Evolutionary conservation across 1,284 basidiomycete genomes (phyloP).

Genomic region (Phenoliferia sp.): DNA sequence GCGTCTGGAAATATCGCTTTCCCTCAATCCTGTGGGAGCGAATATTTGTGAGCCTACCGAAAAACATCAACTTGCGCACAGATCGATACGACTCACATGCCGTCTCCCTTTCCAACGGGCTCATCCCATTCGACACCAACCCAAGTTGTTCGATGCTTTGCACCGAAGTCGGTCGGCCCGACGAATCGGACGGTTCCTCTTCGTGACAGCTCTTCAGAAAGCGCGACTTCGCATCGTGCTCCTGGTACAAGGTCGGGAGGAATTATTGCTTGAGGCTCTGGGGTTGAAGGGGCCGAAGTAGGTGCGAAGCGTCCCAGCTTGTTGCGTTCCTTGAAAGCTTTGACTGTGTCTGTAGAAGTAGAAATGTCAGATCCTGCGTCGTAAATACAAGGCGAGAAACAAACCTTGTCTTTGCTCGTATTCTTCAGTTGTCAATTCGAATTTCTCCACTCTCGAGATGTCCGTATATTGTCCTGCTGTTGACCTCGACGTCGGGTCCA

Average conservation of each 20-base stretch:
- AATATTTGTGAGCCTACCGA: no score
- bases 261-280: constrained; percentile 15
- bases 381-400: constrained; percentile 20
- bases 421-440: constrained; percentile 76
- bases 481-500: constrained; percentile 42
- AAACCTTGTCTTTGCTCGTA: constrained; percentile 54
- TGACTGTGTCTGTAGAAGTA: constrained; percentile 65
- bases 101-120: constrained; percentile 92
- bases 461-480: constrained; percentile 78
- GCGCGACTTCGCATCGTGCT: constrained; percentile 74
- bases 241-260: constrained; percentile 55
- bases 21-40: constrained; percentile 68
- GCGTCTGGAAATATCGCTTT: constrained; percentile 75
- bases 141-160: constrained; percentile 57
- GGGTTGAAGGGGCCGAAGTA: constrained; percentile 26
- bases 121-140: constrained; percentile 95
- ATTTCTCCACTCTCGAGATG: constrained; percentile 82
- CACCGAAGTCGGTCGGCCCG: constrained; percentile 70
- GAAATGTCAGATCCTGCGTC: background rate
- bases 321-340: constrained; percentile 81
- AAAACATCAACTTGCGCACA: no score
- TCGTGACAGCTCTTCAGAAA: constrained; percentile 55
- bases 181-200: constrained; percentile 81
- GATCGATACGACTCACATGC: constrained; percentile 80
- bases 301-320: constrained; percentile 83